These are phyloP conservation scores for Nicotiana sylvestris DNA, from an alignment of 257 asterid genomes.

Conservation along the genomic window DNA sequence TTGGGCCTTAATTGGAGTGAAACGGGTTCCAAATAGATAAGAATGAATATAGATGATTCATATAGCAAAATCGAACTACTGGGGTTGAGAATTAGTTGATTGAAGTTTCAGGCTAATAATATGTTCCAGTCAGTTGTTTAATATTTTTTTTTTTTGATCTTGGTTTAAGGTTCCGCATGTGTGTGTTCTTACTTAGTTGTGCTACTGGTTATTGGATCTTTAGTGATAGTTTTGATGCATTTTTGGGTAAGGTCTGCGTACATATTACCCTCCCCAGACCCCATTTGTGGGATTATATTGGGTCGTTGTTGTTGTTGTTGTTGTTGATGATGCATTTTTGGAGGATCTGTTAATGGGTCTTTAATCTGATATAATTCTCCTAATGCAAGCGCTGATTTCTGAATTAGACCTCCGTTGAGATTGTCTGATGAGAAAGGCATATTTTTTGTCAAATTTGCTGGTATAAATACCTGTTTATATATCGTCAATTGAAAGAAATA, in stretches of 20 bases:
- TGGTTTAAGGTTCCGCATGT: neutral
- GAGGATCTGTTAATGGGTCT: neutral
- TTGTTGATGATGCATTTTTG: neutral
- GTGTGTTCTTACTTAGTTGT: neutral
- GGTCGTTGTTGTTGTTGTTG: too few species aligned
- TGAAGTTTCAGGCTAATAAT: neutral
- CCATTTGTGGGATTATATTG: too few species aligned
- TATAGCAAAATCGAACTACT: neutral
- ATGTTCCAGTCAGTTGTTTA: neutral
- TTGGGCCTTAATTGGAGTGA: neutral
- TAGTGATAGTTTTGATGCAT: neutral
- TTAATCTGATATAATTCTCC: neutral
- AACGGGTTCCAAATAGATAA: neutral
- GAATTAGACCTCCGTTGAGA: neutral
- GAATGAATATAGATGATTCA: neutral
- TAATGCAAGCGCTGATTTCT: neutral
- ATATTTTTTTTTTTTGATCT: neutral
- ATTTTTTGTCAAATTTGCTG: neutral
- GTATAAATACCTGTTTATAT: neutral
- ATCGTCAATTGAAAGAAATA: neutral
- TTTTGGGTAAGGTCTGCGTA: too few species aligned
- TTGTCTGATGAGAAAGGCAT: neutral
- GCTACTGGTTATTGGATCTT: neutral
- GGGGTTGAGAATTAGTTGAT: neutral
- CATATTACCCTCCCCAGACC: too few species aligned